Conservation (phyloP, 169 alveolate genomes). For the Perkinsus marinus region DNA sequence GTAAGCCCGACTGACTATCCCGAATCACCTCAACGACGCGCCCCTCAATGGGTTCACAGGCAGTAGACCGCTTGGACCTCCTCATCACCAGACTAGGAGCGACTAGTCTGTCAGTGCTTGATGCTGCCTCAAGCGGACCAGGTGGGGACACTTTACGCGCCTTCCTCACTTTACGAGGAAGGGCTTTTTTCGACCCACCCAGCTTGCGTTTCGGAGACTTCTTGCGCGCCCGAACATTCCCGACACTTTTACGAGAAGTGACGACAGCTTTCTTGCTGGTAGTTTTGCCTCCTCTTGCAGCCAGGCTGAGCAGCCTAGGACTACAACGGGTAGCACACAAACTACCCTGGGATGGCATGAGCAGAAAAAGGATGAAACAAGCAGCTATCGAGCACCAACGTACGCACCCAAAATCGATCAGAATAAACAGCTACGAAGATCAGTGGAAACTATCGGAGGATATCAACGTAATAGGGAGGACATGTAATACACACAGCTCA, state of each 20-base stretch:
- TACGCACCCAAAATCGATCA: background rate
- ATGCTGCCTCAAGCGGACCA: background rate
- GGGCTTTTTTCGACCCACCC: background rate
- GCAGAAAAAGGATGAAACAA: background rate
- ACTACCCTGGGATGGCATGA: background rate
- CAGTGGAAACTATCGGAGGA: background rate
- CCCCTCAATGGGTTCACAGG: background rate
- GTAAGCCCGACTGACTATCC: background rate
- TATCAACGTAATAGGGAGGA: background rate
- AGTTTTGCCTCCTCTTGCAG: background rate
- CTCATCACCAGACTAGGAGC: background rate
- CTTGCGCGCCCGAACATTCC: background rate
- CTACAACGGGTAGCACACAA: background rate
- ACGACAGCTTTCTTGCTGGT: background rate
- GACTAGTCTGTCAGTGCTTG: background rate
- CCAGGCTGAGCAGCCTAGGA: background rate
- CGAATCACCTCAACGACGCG: background rate
- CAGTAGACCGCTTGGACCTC: background rate
- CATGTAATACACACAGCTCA: slow-evolving; percentile 4
- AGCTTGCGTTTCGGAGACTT: background rate
- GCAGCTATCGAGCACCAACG: background rate
- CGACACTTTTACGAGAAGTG: background rate
- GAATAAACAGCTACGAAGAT: background rate
- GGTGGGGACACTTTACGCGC: too few relatives aligned
- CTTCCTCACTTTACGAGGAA: background rate